Evolutionary conservation across 768 basidiomycete genomes (phyloP), one percentile per base, ranked within the genome.

Genomic region (Boletus speciosus): DNA sequence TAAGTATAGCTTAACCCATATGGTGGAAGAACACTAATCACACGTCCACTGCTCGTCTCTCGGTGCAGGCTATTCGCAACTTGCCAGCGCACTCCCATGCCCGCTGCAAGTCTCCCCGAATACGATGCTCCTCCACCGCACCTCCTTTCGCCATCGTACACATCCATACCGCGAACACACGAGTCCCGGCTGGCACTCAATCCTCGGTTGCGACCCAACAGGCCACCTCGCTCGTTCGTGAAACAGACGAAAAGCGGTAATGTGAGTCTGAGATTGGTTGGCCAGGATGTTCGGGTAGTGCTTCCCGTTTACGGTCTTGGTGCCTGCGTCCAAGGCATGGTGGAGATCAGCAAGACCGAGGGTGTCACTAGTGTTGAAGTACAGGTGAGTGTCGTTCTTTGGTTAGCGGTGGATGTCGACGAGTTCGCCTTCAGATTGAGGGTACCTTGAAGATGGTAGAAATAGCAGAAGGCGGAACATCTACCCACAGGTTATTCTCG

Each of bases 381-480:
- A 39, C 82, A 85, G 76, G 87, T 80, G 52, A 73, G 53, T 42
- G 11, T 55, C 7, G 21, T 46, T 41, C 29, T 21, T 41, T 32
- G 31, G 34, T 47, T 23, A 47, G 42, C 46, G 48, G 42, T 4
- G 8, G 37, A 19, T 29, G 8, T 43, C 55, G 27, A 57, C 49
- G 34, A 48, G 15, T 19, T 14, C 2, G 5, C 36, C 2, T 21
- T 27, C 58, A 88, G 86, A 74, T 87, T 25, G 83, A 86, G 63
- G 87, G 86, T 12, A 75, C 70, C 37, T 71, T 89, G 45, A 66
- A 71, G 47, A 60, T 88, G 42, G 78, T 80, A 54, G 86, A 88
- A 64, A 74, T 86, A 23, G 86, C 80, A 4, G 87, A 82, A 55
- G 83, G 82, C n/a, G 88, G 88, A 12, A 75, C 77, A 7, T 74